Conservation (phyloP, 192 early-diverging fungal genomes). For the Coemansia sp. region DNA sequence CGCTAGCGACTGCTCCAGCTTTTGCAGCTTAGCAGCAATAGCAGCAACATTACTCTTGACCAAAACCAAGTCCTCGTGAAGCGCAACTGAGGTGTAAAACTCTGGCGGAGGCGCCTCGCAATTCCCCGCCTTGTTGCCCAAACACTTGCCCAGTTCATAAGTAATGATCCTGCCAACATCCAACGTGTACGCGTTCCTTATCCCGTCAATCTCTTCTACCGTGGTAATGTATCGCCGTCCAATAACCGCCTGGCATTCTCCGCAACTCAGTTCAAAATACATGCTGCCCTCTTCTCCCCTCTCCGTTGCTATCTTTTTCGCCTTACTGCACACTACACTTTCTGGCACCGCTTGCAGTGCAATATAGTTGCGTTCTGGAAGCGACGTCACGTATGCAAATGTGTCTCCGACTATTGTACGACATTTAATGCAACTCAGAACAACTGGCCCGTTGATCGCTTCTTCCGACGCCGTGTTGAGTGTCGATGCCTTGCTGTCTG, state of each 20-base stretch:
- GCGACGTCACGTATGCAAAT: constrained; percentile 38
- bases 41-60: constrained; percentile 40
- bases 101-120: constrained; percentile 19
- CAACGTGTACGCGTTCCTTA: constrained; percentile 31
- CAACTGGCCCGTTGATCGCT: constrained; percentile 36
- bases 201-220: constrained; percentile 24
- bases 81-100: constrained; percentile 33
- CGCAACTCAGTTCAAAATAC: constrained; percentile 34
- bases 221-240: constrained; percentile 38
- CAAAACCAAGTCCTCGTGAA: constrained; percentile 31
- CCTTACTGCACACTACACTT: constrained; percentile 18
- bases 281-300: constrained; percentile 31
- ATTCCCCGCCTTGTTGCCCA: constrained; percentile 6
- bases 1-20: constrained; percentile 26
- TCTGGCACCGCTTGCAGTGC: constrained; percentile 33
- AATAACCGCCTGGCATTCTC: constrained; percentile 27
- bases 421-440: constrained; percentile 49
- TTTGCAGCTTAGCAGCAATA: constrained; percentile 34
- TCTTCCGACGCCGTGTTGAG: constrained; percentile 12
- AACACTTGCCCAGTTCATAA: constrained; percentile 44
- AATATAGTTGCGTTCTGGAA: constrained; percentile 42
- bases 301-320: constrained; percentile 19
- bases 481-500: constrained; percentile 9
- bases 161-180: constrained; percentile 38
- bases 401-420: constrained; percentile 48